Evolutionary conservation across 208 protist species (phyloP), one percentile per base, ranked within the genome.

Genomic region (Wallacemonas sp.): DNA sequence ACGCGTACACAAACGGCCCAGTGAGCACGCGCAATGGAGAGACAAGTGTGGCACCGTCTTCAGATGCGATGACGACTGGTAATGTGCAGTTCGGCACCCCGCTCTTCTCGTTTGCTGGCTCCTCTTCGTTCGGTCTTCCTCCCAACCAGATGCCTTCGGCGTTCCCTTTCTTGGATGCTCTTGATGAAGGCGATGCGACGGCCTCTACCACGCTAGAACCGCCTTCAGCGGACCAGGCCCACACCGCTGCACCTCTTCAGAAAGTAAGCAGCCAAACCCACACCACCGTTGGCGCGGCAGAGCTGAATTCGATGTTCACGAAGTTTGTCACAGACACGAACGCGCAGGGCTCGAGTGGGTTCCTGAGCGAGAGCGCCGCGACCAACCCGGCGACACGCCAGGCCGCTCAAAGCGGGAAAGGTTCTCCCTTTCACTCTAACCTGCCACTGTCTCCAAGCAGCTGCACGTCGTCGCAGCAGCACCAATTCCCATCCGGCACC

Each of bases 331-430:
- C 26, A 8, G 46, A 26, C 46, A 12, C 51, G 17, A 58, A 58
- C 51, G 51, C 51, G 51, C 30, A 58, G 27, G 51, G 51, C 51
- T 58, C 51, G 30, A 58, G 51, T 24, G 51, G 51, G 4, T 58
- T 58, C 51, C 28, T 58, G 14, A 58, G 51, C n/a, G 51, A 58
- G 14, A 58, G 51, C 51, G 26, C 51, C 46, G 46, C 24, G 15
- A 54, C 46, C 21, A 54, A 19, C 26, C 3, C 46, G 3, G 17
- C 51, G 30, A 4, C 6, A 11, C 0, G 51, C 34, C 30, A 9
- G 5, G 34, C 28, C 51, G 27, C 4, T 21, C n/a, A 26, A 8
- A 58, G 51, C 51, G 30, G 14, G n/a, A 58, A 42, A 19, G 51
- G 30, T 31, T 58, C 51, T 3, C 51, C 51, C 4, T 12, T 58